Evolutionary conservation across 257 asterid genomes (phyloP).

Genomic region (Petrea volubilis): DNA sequence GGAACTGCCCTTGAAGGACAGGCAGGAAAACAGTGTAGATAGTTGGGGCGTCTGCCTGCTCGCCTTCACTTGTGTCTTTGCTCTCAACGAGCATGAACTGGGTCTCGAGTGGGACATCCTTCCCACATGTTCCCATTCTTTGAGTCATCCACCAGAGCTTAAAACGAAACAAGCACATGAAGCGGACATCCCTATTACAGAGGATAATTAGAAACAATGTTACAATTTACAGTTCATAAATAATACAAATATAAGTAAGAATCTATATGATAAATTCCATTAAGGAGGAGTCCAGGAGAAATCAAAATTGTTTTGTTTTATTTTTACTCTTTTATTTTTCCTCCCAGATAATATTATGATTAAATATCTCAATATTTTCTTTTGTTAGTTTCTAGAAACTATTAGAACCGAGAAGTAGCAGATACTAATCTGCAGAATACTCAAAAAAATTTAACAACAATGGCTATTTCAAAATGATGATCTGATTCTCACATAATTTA

Average conservation of each 20-base stretch:
- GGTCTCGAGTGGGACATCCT: conserved; percentile 89
- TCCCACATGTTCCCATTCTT: conserved; percentile 90
- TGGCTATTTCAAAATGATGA: neutral
- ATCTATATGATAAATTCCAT: neutral
- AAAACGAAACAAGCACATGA: conserved; percentile 94
- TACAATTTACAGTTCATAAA: neutral
- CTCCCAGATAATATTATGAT: neutral
- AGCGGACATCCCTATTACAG: conserved; percentile 79
- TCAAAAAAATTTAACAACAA: no score
- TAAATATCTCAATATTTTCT: conserved; percentile 4
- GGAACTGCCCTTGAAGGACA: conserved; percentile 93
- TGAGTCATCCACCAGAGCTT: conserved; percentile 99
- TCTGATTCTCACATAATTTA: neutral
- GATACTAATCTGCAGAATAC: neutral
- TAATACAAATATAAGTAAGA: neutral
- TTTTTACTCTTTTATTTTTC: neutral
- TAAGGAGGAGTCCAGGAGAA: neutral
- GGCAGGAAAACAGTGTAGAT: conserved; percentile 91
- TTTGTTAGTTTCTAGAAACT: neutral
- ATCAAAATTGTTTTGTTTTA: neutral
- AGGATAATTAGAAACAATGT: conserved; percentile 38
- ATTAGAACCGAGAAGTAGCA: neutral
- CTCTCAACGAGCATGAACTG: conserved; percentile 97
- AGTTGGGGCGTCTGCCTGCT: conserved; percentile 55
- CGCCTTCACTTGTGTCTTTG: conserved; percentile 66